Evolutionary conservation across 73 alveolate species (phyloP).

Genomic region (Paramecium sonneborni): DNA sequence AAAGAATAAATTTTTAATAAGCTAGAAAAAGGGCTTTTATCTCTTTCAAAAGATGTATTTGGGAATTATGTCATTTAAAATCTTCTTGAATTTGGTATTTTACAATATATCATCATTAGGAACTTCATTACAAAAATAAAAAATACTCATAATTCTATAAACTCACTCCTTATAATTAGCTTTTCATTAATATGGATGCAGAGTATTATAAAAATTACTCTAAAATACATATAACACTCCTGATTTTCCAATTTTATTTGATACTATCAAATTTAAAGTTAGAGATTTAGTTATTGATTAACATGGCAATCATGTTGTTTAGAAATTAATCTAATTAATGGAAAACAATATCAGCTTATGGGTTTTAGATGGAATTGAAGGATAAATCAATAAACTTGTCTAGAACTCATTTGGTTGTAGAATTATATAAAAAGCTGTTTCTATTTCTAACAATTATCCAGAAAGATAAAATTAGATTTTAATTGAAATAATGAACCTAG

Average conservation of each 20-base stretch:
- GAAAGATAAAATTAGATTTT: constrained; percentile 68
- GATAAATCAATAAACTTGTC: not conserved
- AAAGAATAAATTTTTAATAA: constrained; percentile 69
- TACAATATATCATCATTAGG: not conserved
- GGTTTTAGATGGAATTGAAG: constrained; percentile 33
- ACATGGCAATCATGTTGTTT: constrained; percentile 79
- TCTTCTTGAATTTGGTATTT: constrained; percentile 68
- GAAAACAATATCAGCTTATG: not conserved
- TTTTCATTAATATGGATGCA: constrained; percentile 76
- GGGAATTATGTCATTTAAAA: constrained; percentile 79
- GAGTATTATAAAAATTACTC: constrained; percentile 76
- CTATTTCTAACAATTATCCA: constrained; percentile 61
- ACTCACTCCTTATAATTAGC: constrained; percentile 68
- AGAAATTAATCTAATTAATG: not conserved
- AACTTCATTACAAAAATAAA: constrained; percentile 21
- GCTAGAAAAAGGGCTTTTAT: constrained; percentile 63
- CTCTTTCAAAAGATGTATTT: constrained; percentile 76
- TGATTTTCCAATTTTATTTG: constrained; percentile 62
- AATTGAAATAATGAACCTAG: constrained; percentile 60
- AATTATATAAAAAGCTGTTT: constrained; percentile 76
- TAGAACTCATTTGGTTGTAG: constrained; percentile 32
- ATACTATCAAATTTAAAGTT: constrained; percentile 62
- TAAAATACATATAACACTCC: constrained; percentile 58
- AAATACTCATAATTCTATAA: constrained; percentile 64
- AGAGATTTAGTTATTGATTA: constrained; percentile 77